Conservation (phyloP, 2,329 filamentous ascomycete genomes). For the Claviceps monticola region DNA sequence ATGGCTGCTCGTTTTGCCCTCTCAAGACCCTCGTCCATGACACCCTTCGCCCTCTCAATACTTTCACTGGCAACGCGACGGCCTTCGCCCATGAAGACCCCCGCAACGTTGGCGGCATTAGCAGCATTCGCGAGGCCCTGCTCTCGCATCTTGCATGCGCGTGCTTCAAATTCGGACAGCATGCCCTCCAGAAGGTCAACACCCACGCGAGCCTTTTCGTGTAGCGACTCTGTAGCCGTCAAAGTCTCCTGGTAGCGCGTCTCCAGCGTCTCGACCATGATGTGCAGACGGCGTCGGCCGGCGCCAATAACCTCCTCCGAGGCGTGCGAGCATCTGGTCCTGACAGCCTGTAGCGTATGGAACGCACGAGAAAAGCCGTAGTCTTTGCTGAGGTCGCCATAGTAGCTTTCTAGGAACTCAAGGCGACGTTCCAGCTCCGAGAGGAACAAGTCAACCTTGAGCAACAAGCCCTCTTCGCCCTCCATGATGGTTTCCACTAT, state of each 20-base stretch:
- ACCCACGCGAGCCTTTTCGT: slow-evolving; percentile 81
- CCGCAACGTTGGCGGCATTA: slow-evolving; percentile 50
- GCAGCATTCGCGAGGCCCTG: slow-evolving; percentile 54
- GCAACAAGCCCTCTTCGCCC: slow-evolving; percentile 44
- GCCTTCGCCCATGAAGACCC: slow-evolving; percentile 62
- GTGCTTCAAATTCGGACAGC: slow-evolving; percentile 70
- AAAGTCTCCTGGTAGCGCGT: slow-evolving; percentile 75
- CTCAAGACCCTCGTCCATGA: slow-evolving; percentile 69
- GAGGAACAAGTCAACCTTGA: slow-evolving; percentile 67
- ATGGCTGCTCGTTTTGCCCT: slow-evolving; percentile 72
- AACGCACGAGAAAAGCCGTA: slow-evolving; percentile 74
- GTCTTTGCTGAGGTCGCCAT: slow-evolving; percentile 73
- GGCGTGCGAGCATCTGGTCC: slow-evolving; percentile 76
- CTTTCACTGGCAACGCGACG: slow-evolving; percentile 70
- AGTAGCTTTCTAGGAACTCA: slow-evolving; percentile 81
- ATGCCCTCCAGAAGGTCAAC: slow-evolving; percentile 78
- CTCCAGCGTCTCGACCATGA: slow-evolving; percentile 89
- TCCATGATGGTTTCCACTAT: slow-evolving; percentile 48
- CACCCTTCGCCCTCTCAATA: slow-evolving; percentile 57
- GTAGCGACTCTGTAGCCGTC: slow-evolving; percentile 69
- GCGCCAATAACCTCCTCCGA: slow-evolving; percentile 83
- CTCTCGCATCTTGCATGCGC: slow-evolving; percentile 67
- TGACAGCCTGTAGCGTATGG: slow-evolving; percentile 71
- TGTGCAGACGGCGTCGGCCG: slow-evolving; percentile 66
- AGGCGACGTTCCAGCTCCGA: slow-evolving; percentile 75